Base-by-base conservation (phyloP, 2,329 filamentous ascomycete genomes). In the Colletotrichum sp. region DNA sequence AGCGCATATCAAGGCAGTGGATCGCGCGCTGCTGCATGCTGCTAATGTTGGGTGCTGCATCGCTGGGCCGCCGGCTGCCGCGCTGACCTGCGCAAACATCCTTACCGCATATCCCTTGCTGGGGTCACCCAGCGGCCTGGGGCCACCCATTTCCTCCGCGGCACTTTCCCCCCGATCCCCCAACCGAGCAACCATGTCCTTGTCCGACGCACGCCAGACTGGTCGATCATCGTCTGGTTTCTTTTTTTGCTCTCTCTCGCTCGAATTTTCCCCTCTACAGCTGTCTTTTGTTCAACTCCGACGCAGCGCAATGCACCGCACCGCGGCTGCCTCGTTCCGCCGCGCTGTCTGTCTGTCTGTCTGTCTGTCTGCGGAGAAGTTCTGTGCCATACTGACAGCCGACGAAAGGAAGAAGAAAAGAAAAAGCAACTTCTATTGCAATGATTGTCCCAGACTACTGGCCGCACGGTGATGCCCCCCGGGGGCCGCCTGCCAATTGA, bases 151-250 rank as follows among this genome's bases (percentile, higher is more conserved):
- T 52, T 38, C 43, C 32, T 32, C 18, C 48, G n/a, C n/a, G 30
- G 21, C 30, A 18, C 38, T 48, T 28, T 4, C 62, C 26, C 43
- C 30, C n/a, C 32, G 30, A 32, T 24, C 55, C 28, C 21, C 52
- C 48, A 74, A 55, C 72, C 62, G 62, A 72, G 71, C 61, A 34
- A 38, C 14, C 56, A 52, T 56, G 56, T 28, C 65, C 69, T 28
- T 72, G 58, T 72, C 62, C 69, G 14, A 74, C 56, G 36, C 72
- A 72, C 72, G 62, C 69, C 72, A 72, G 32, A 72, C 30, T 38
- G 52, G 32, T 26, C 55, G 68, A 56, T 71, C 67, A 26, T 74
- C 72, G 48, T 74, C 66, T 72, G 62, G 65, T 34, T 66, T 48
- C 43, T 58, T 38, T 36, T 48, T 13, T 30, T 21, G 32, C 59